phyloP scores from a whole-genome alignment of 768 basidiomycete genomes.

The Gymnopilus junonius region DNA sequence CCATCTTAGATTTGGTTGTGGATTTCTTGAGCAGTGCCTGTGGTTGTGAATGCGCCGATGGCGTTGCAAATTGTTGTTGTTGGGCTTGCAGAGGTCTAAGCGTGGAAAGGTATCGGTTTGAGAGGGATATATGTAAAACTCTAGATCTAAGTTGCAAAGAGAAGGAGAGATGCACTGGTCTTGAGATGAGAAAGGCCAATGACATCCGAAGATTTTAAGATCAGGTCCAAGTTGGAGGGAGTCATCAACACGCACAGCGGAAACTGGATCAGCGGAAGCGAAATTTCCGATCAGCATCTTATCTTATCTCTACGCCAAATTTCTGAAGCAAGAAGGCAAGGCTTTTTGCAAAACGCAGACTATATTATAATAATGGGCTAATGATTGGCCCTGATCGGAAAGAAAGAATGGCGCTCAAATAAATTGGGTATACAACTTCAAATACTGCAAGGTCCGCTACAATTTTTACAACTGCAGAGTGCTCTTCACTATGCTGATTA shows the following conservation, averaged over 20 bases:
- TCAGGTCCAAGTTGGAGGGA: background rate
- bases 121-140: background rate
- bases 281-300: background rate
- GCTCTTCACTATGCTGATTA: constrained; percentile 23
- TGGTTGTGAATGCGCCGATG: background rate
- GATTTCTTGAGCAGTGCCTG: background rate
- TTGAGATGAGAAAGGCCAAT: background rate
- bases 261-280: background rate
- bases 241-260: background rate
- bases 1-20: constrained; percentile 33
- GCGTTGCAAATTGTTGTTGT: background rate
- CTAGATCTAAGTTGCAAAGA: background rate
- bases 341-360: too few species aligned
- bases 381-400: too few species aligned
- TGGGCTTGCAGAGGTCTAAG: background rate
- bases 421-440: background rate
- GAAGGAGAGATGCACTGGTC: background rate
- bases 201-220: background rate
- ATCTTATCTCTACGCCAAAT: too few species aligned
- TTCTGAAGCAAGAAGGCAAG: too few species aligned
- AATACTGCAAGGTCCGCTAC: background rate
- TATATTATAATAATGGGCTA: too few species aligned
- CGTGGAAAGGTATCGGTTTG: background rate
- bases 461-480: constrained; percentile 1
- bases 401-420: too few species aligned